Evolutionary conservation across 75 land plant species (phyloP), one percentile per base, ranked within the genome.

Genomic region (Isoetes taiwanensis): DNA sequence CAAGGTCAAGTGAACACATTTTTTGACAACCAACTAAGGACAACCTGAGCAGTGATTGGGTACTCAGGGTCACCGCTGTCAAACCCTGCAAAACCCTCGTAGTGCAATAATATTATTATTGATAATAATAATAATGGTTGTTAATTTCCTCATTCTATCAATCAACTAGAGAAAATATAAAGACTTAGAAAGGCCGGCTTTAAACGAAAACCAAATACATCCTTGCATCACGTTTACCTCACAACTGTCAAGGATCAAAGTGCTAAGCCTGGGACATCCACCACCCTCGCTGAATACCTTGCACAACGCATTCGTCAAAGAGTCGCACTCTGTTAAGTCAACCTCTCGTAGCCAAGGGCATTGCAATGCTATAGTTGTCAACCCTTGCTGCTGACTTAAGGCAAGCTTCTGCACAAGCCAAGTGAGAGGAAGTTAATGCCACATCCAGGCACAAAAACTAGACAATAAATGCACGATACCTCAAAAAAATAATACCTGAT

Each of bases 321-420:
- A 84, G 61, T 87, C 98, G 71, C 98, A 93, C 56, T 87, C 98
- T 46, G 82, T 68, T 16, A 93, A 78, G 63, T 84, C 91, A 25
- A 93, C 85, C 64, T 80, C 90, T 67, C 62, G 74, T 68, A 93
- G 66, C 58, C 41, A 26, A 2, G 58, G 74, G 62, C 98, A 93
- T 30, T 93, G 78, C 68, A 93, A 65, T 5, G 66, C 55, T 58
- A 93, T 52, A 30, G 73, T 65, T 0, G 81, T 52, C 64, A 93
- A 70, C 40, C 85, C 84, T 28, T 72, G 80, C 46, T 87, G 98
- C 73, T 87, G 95, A 30, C 81, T 79, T 64, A 93, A 59, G 5
- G 69, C 72, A 43, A 93, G 64, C 52, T 75, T 93, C 95, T 93
- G 95, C 69, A 53, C 6, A 55, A 58, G 16, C n/a, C 26, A 19